Evolutionary conservation across 2,329 filamentous ascomycete genomes (phyloP).

Genomic region (Xylaria polymorpha): DNA sequence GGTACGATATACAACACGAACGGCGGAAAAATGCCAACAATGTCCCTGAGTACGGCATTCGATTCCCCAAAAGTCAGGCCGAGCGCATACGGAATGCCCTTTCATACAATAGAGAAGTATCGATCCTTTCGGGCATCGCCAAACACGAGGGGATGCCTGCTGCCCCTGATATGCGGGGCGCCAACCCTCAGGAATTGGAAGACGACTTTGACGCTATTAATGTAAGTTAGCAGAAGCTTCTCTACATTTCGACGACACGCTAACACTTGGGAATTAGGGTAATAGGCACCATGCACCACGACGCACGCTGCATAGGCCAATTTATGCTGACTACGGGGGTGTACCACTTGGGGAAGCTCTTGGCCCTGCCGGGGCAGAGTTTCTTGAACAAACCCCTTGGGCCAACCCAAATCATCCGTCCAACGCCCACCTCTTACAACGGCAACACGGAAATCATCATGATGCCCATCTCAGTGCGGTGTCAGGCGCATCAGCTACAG

Average conservation of each 20-base stretch:
- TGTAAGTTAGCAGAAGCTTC: constrained; percentile 66
- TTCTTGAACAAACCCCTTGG: constrained; percentile 91
- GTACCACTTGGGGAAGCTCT: constrained; percentile 61
- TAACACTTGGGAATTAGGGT: constrained; percentile 45
- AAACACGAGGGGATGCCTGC: constrained; percentile 97
- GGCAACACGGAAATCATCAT: constrained; percentile 55
- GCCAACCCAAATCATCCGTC: constrained; percentile 86
- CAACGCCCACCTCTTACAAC: constrained; percentile 60
- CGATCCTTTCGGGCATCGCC: constrained; percentile 86
- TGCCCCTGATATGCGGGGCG: constrained; percentile 83
- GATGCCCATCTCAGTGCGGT: constrained; percentile 44
- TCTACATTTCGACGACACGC: neutral
- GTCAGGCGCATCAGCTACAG: constrained; percentile 52
- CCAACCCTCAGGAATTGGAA: constrained; percentile 78
- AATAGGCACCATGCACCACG: constrained; percentile 49
- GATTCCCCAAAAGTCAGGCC: constrained; percentile 79
- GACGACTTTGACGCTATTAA: constrained; percentile 91
- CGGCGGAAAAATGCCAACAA: constrained; percentile 82
- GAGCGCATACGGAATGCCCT: constrained; percentile 86
- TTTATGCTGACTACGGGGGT: constrained; percentile 61
- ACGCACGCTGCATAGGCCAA: constrained; percentile 55
- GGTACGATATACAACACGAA: constrained; percentile 93
- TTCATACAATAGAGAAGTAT: constrained; percentile 95
- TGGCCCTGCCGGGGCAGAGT: constrained; percentile 82
- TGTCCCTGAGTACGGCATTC: constrained; percentile 82